Evolutionary conservation across 768 basidiomycete species (phyloP), one percentile per base, ranked within the genome.

Genomic region (Kwoniella heveanensis): DNA sequence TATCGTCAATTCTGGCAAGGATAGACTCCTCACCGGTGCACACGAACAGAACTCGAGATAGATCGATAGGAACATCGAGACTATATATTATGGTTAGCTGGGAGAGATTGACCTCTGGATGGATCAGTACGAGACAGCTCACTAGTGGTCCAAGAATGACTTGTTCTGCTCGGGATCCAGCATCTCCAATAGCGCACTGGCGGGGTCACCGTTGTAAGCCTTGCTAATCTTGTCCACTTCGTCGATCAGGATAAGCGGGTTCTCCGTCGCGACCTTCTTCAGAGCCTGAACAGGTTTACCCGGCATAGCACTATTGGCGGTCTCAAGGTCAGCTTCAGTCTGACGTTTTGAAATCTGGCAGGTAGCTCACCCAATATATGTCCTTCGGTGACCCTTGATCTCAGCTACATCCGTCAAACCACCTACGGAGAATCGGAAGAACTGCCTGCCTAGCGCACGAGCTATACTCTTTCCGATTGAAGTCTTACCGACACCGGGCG

Each of bases 401-500:
- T 98, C 96, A 59, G 96, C 96, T 0, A 98, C 93, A 78, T 99
- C 96, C 51, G 92, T 92, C 76, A 99, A 80, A 15, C 96, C 95
- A 67, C 96, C 95, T 3, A 98, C 95, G 9, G 90, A 92, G 82
- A 99, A 96, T 30, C 93, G 85, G 86, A 94, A 98, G 82, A 98
- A 98, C 78, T 92, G 88, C 63, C 95, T 82, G 26, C 89, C 87
- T 24, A 99, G 83, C 2, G 95, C 94, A 17, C 92, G 85, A 0
- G 96, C 89, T 54, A 99, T 96, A 1, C 88, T 90, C 83, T 94
- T 94, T 52, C 94, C 95, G 47, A 98, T 96, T 60, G 87, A 89
- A 3, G 95, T 98, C 83, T 98, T 97, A 44, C 95, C 95, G 3
- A 99, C 96, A 76, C 95, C 95, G 2, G 95, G 96, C 10, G 96